Evolutionary conservation across 1,284 basidiomycete genomes (phyloP).

Genomic region (Trichosporon ovoides): DNA sequence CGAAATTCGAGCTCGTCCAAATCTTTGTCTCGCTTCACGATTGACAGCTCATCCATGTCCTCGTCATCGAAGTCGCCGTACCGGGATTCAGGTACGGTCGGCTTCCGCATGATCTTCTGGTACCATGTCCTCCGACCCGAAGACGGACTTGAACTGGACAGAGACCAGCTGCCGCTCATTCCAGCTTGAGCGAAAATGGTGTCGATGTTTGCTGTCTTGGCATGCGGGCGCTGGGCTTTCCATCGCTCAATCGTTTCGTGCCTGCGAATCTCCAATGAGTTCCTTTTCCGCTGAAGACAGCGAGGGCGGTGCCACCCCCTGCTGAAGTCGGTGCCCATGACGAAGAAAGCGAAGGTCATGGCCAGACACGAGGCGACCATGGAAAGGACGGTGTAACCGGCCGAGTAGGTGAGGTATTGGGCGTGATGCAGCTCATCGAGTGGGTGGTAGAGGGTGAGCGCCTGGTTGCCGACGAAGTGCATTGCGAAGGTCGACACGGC

Average conservation of each 20-base stretch:
- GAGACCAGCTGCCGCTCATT: slow-evolving; percentile 34
- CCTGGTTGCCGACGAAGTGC: slow-evolving; percentile 52
- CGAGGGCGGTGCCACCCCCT: not conserved
- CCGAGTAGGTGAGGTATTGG: slow-evolving; percentile 46
- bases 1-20: slow-evolving; percentile 42
- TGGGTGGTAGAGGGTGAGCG: slow-evolving; percentile 46
- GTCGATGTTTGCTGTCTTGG: slow-evolving; percentile 21
- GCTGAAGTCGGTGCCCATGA: slow-evolving; percentile 49
- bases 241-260: slow-evolving; percentile 20
- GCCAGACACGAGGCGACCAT: slow-evolving; percentile 47
- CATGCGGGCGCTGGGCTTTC: slow-evolving; percentile 27
- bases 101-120: not conserved
- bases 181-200: slow-evolving; percentile 31
- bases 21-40: slow-evolving; percentile 32
- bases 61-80: not conserved
- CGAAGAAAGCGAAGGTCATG: slow-evolving; percentile 51
- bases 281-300: slow-evolving; percentile 12
- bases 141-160: slow-evolving; percentile 7
- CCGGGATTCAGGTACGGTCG: not conserved
- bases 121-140: not conserved
- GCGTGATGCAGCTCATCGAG: slow-evolving; percentile 22
- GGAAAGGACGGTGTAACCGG: slow-evolving; percentile 49
- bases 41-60: slow-evolving; percentile 13
- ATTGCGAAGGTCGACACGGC: slow-evolving; percentile 50
- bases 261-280: not conserved